Evolutionary conservation across 2,329 filamentous ascomycete genomes (phyloP).

Genomic region (Coniella lustricola): DNA sequence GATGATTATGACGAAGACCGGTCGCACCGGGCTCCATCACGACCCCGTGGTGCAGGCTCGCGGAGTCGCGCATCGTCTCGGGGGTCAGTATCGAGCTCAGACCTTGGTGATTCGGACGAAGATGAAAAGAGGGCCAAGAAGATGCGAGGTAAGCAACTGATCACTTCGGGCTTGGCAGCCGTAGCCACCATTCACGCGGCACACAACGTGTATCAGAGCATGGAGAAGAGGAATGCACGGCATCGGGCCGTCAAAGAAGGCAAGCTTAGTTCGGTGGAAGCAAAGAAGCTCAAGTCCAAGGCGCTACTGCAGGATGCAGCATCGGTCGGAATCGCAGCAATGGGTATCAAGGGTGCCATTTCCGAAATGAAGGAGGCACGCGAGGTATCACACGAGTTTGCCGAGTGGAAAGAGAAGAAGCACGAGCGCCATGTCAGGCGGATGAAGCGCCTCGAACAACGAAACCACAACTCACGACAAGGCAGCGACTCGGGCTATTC

Average conservation of each 20-base stretch:
- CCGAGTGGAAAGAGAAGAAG: conserved; percentile 43
- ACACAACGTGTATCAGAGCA: conserved; percentile 50
- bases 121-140: conserved; percentile 48
- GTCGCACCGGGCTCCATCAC: conserved; percentile 32
- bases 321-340: conserved; percentile 50
- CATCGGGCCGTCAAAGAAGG: conserved; percentile 49
- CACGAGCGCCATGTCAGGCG: conserved; percentile 42
- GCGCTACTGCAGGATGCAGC: conserved; percentile 51
- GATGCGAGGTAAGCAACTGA: conserved; percentile 56
- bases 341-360: conserved; percentile 51
- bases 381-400: conserved; percentile 41
- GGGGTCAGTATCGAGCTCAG: conserved; percentile 44
- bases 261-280: conserved; percentile 41
- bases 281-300: conserved; percentile 50
- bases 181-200: conserved; percentile 55
- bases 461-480: conserved; percentile 7
- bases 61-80: conserved; percentile 28
- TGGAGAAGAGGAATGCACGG: conserved; percentile 48
- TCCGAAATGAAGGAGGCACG: conserved; percentile 50
- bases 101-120: conserved; percentile 51
- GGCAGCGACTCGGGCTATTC: conserved; percentile 15
- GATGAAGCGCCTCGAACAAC: conserved; percentile 26
- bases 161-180: conserved; percentile 49
- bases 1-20: conserved; percentile 42
- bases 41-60: conserved; percentile 29